Percentiles rank a stretch among this genome's conserved stretches.
phyloP scores from a whole-genome alignment of 495 filamentous ascomycete genomes.

The Tricharina praecox region DNA sequence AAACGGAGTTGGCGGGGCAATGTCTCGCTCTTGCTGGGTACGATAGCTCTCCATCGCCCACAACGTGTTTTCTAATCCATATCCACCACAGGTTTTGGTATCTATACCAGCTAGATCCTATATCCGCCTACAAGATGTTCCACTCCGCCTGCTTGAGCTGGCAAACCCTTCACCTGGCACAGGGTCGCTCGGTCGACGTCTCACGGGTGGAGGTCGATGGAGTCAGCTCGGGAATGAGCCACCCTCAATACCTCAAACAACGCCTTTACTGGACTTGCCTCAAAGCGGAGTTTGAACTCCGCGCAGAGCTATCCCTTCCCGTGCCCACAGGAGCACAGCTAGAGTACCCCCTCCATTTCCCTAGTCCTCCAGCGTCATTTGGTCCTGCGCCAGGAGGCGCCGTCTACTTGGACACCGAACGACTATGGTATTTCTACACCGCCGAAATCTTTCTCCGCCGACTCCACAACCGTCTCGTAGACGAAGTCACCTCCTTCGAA shows the following conservation, averaged over 20 bases:
- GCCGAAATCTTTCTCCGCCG: constrained; percentile 30
- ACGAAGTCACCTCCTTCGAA: constrained; percentile 28
- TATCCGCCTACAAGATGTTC: constrained; percentile 30
- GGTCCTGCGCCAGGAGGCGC: constrained; percentile 11
- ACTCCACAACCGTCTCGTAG: constrained; percentile 29
- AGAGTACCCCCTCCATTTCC: constrained; percentile 28
- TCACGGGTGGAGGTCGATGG: not conserved
- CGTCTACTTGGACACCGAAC: constrained; percentile 19
- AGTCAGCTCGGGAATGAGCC: constrained; percentile 24
- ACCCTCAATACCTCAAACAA: constrained; percentile 29
- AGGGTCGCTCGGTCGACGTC: not conserved
- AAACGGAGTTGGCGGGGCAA: constrained; percentile 27
- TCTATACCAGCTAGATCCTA: constrained; percentile 31
- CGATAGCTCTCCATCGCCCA: not conserved
- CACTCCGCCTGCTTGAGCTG: constrained; percentile 30
- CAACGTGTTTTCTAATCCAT: not conserved
- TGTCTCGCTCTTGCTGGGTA: constrained; percentile 31
- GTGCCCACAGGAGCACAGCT: constrained; percentile 27
- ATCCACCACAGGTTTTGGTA: constrained; percentile 28
- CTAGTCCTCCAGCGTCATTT: constrained; percentile 24
- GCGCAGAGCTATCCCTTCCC: constrained; percentile 28
- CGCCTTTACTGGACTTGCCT: constrained; percentile 32
- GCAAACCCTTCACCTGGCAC: constrained; percentile 27
- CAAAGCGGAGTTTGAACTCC: constrained; percentile 32
- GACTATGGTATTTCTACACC: constrained; percentile 29